Conservation (phyloP, 805 yeast species). For the Spathaspora hagerdaliae region DNA sequence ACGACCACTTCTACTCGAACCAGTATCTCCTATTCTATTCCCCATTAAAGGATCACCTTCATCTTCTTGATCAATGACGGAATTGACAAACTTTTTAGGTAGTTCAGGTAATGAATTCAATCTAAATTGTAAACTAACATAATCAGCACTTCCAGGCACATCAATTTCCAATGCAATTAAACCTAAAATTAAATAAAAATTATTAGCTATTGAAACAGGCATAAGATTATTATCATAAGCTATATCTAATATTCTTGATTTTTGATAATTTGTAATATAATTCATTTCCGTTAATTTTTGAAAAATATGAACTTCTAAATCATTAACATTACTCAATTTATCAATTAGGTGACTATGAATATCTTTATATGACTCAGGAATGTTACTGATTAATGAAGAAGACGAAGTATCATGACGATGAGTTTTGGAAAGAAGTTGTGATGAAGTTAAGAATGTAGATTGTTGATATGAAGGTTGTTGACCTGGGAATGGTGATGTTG, state of each 20-base stretch:
- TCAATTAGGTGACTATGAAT: slow-evolving; percentile 16
- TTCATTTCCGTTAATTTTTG: slow-evolving; percentile 23
- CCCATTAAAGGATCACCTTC: not conserved
- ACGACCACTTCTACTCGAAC: slow-evolving; percentile 16
- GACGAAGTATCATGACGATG: not conserved
- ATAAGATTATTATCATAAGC: slow-evolving; percentile 32
- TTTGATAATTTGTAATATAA: slow-evolving; percentile 26
- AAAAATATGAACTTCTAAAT: slow-evolving; percentile 26
- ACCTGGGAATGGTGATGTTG: not conserved
- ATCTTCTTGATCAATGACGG: slow-evolving; percentile 1
- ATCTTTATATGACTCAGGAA: slow-evolving; percentile 28
- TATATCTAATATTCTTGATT: slow-evolving; percentile 27
- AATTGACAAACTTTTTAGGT: slow-evolving; percentile 16
- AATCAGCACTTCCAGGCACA: slow-evolving; percentile 40
- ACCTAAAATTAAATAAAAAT: slow-evolving; percentile 35
- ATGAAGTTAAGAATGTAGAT: slow-evolving; percentile 20
- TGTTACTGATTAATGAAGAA: slow-evolving; percentile 9
- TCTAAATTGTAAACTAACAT: slow-evolving; percentile 37
- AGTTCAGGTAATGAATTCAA: slow-evolving; percentile 32
- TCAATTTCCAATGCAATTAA: slow-evolving; percentile 40
- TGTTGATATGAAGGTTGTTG: not conserved
- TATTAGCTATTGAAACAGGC: slow-evolving; percentile 24
- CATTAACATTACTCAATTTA: slow-evolving; percentile 18
- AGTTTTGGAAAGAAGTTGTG: slow-evolving; percentile 14
- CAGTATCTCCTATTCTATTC: slow-evolving; percentile 1